A percentile compares a stretch with the other conserved stretches of the same genome.
phyloP scores from a whole-genome alignment of 371 early-diverging fungal species.

The Mortierella sp. region DNA sequence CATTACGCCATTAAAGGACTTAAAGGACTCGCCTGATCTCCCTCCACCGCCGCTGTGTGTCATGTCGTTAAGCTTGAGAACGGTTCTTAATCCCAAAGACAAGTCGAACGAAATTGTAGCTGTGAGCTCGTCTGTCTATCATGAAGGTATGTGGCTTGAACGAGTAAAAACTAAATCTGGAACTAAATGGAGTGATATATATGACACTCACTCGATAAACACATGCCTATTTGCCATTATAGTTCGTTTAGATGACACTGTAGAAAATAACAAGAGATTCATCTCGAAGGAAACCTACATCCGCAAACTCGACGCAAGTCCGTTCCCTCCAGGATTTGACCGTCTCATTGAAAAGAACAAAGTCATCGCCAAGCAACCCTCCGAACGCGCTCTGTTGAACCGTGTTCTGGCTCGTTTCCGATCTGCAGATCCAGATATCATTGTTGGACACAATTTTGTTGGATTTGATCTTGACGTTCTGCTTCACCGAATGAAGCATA shows the following conservation, averaged over 20 bases:
- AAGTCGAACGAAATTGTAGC: slow-evolving; percentile 90
- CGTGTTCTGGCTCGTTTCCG: slow-evolving; percentile 75
- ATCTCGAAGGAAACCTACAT: slow-evolving; percentile 40
- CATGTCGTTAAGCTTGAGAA: slow-evolving; percentile 87
- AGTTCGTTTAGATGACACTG: slow-evolving; percentile 52
- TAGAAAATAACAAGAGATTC: slow-evolving; percentile 32
- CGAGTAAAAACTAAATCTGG: background rate
- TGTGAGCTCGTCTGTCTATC: slow-evolving; percentile 41
- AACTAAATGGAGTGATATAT: background rate
- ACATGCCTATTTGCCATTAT: background rate
- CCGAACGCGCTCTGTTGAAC: slow-evolving; percentile 61
- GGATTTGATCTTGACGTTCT: slow-evolving; percentile 95
- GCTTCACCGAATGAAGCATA: slow-evolving; percentile 91
- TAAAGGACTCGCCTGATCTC: slow-evolving; percentile 66
- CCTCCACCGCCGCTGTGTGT: slow-evolving; percentile 86
- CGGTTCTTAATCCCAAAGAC: slow-evolving; percentile 84
- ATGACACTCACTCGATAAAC: background rate
- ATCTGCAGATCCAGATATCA: slow-evolving; percentile 90
- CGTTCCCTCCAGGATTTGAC: slow-evolving; percentile 63
- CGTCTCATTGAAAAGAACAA: slow-evolving; percentile 46
- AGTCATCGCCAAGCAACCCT: slow-evolving; percentile 11
- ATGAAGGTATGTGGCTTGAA: slow-evolving; percentile 34
- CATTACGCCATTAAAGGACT: slow-evolving; percentile 70
- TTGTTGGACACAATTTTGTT: slow-evolving; percentile 97
- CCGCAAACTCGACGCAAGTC: slow-evolving; percentile 59